These are phyloP conservation scores for Knoxdaviesia proteae DNA, from an alignment of 2,329 filamentous ascomycete species.

Conservation along the genomic window DNA sequence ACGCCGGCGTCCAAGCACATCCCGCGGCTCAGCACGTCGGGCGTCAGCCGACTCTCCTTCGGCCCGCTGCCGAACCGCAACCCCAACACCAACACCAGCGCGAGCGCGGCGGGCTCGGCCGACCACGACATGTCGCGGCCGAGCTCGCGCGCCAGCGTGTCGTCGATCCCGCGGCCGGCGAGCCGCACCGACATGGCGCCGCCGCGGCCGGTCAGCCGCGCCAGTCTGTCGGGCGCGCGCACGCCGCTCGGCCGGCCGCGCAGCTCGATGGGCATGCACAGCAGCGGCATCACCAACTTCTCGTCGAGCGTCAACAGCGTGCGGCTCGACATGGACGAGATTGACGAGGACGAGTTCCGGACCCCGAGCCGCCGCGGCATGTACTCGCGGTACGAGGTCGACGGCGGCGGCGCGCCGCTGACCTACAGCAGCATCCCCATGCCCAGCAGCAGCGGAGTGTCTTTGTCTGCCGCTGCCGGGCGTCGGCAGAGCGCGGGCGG, in stretches of 20 bases:
- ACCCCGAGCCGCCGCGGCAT: slow-evolving; percentile 36
- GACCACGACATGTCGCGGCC: slow-evolving; percentile 37
- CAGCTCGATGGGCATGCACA: slow-evolving; percentile 45
- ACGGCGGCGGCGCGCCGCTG: slow-evolving; percentile 20
- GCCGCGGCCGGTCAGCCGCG: slow-evolving; percentile 42
- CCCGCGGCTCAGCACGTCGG: slow-evolving; percentile 37
- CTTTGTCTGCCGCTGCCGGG: background rate
- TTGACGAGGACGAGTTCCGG: slow-evolving; percentile 19
- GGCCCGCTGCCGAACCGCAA: slow-evolving; percentile 37
- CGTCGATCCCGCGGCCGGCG: slow-evolving; percentile 26
- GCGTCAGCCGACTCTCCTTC: slow-evolving; percentile 42
- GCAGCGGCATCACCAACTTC: slow-evolving; percentile 14
- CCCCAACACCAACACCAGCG: slow-evolving; percentile 20
- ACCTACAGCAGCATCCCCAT: slow-evolving; percentile 23
- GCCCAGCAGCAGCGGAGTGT: slow-evolving; percentile 11
- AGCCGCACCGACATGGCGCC: slow-evolving; percentile 33
- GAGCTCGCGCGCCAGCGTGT: slow-evolving; percentile 48
- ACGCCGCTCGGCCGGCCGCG: slow-evolving; percentile 50
- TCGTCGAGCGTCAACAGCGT: slow-evolving; percentile 35
- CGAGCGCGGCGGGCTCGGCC: slow-evolving; percentile 8
- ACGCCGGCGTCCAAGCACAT: slow-evolving; percentile 24
- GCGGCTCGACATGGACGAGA: slow-evolving; percentile 24
- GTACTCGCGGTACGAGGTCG: slow-evolving; percentile 26
- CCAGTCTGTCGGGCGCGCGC: slow-evolving; percentile 36
- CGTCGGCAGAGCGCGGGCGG: slow-evolving; percentile 22